phyloP scores from a whole-genome alignment of 148 eudicot species.

The Persicaria maculosa region DNA sequence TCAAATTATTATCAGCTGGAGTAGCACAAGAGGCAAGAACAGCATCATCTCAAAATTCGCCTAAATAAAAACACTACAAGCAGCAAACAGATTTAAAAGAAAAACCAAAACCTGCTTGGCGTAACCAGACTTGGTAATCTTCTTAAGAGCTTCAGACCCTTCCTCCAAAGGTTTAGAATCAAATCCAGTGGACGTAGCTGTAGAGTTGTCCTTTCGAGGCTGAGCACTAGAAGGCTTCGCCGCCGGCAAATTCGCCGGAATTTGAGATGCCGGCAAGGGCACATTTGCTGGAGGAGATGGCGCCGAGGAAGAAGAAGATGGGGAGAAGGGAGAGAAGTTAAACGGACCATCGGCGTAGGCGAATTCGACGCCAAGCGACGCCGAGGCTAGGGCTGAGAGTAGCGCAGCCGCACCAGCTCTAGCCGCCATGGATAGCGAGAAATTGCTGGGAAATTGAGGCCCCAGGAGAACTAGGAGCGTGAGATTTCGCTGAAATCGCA shows the following conservation, averaged over 20 bases:
- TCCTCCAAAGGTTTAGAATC: conserved; percentile 79
- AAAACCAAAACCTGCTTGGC: conserved; percentile 39
- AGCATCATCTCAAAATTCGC: background rate
- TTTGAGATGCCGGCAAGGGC: conserved; percentile 1
- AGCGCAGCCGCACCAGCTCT: conserved; percentile 40
- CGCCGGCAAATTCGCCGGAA: conserved; percentile 13
- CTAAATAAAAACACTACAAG: background rate
- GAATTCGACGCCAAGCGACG: conserved; percentile 26
- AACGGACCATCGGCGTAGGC: conserved; percentile 44
- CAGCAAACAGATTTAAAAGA: background rate
- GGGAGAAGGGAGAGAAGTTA: conserved; percentile 35
- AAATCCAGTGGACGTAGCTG: conserved; percentile 73
- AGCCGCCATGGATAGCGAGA: conserved; percentile 16
- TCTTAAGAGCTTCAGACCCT: conserved; percentile 47
- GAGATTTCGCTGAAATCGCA: no score
- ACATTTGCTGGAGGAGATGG: conserved; percentile 3
- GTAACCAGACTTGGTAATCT: conserved; percentile 44
- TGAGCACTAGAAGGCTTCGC: conserved; percentile 19
- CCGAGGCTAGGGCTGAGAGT: conserved; percentile 43
- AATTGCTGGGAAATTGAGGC: no score
- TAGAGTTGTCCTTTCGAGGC: conserved; percentile 61
- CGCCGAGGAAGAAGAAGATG: conserved; percentile 21
- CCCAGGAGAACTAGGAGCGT: no score
- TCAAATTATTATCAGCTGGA: no score
- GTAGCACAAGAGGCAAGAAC: background rate